Conservation (phyloP, 192 early-diverging fungal genomes). For the Podila horticola region DNA sequence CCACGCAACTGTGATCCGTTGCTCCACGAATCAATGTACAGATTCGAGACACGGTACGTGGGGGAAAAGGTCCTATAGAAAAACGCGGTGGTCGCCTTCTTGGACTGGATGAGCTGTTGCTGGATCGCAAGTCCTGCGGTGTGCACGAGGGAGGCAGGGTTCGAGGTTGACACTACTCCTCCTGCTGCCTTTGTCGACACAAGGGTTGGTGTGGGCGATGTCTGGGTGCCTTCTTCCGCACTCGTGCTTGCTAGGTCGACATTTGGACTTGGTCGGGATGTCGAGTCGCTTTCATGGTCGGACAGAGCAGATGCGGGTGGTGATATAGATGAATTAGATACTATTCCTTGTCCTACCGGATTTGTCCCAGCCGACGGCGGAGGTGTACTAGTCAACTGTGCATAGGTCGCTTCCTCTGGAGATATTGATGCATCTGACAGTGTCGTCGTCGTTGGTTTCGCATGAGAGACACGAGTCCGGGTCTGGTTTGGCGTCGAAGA, state of each 20-base stretch:
- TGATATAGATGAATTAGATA: not conserved
- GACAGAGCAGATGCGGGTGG: not conserved
- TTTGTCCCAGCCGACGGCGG: not conserved
- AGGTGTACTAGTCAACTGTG: not conserved
- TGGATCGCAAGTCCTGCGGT: not conserved
- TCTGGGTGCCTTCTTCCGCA: not conserved
- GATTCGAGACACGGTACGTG: conserved; percentile 25
- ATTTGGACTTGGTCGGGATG: not conserved
- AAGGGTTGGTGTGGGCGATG: not conserved
- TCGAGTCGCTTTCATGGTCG: not conserved
- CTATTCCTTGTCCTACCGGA: not conserved
- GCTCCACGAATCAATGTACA: conserved; percentile 30
- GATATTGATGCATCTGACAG: not conserved
- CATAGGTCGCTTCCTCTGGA: not conserved
- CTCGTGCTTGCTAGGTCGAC: not conserved
- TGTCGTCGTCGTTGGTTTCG: not conserved
- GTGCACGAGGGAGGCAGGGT: not conserved
- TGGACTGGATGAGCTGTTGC: conserved; percentile 9
- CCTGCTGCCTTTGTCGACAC: not conserved
- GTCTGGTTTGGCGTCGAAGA: not conserved
- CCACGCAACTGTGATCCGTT: conserved; percentile 36
- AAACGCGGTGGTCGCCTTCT: conserved; percentile 33
- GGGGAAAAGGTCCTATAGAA: conserved; percentile 46
- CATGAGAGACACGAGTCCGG: not conserved
- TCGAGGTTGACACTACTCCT: not conserved